Evolutionary conservation across 2,329 filamentous ascomycete genomes (phyloP).

Genomic region (Dendrostoma leiphaemia): DNA sequence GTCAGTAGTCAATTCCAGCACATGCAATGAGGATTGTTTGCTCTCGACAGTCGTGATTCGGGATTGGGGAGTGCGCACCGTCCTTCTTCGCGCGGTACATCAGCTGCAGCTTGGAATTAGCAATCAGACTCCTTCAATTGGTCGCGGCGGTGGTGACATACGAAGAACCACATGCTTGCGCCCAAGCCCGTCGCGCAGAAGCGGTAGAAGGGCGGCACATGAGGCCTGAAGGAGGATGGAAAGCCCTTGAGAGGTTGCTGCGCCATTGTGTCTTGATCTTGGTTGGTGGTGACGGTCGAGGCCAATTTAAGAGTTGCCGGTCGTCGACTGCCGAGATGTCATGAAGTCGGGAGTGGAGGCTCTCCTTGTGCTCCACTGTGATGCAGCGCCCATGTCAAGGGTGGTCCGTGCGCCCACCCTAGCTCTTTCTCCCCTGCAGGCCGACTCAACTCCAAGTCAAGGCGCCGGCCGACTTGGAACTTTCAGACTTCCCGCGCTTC

Average conservation of each 20-base stretch:
- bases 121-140: not conserved
- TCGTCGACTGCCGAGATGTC: not conserved
- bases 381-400: not conserved
- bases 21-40: not conserved
- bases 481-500: not conserved
- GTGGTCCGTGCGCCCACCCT: not conserved
- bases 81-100: constrained; percentile 98
- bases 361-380: not conserved
- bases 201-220: constrained; percentile 67
- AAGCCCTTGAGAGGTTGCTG: constrained; percentile 24
- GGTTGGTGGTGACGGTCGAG: not conserved
- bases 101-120: constrained; percentile 54
- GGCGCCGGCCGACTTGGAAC: not conserved
- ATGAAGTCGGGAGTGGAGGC: constrained; percentile 1
- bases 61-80: constrained; percentile 47
- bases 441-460: not conserved
- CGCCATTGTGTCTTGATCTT: constrained; percentile 30
- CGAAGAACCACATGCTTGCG: constrained; percentile 99
- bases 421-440: not conserved
- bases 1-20: not conserved
- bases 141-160: constrained; percentile 46
- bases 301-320: not conserved
- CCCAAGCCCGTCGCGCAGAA: constrained; percentile 83
- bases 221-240: constrained; percentile 34
- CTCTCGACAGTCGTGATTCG: not conserved